A percentile compares a stretch with the other conserved stretches of the same genome.
phyloP scores from a whole-genome alignment of 331 rosid genomes.

The Telfairia occidentalis region DNA sequence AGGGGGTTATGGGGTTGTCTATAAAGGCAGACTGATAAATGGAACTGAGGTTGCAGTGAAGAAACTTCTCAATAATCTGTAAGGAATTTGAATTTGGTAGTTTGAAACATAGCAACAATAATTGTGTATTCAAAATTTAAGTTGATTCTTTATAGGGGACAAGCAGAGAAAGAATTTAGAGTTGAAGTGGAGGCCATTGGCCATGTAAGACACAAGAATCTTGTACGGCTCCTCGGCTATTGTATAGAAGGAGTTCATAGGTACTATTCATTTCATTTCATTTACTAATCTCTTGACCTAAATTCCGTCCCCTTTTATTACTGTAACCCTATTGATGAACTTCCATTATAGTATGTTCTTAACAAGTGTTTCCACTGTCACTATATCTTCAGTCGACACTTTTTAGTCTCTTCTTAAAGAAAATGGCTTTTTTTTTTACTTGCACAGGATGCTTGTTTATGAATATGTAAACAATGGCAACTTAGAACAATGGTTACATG shows the following conservation, averaged over 20 bases:
- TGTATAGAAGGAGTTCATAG: constrained; percentile 61
- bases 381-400: background rate
- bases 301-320: background rate
- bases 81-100: constrained; percentile 26
- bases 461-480: constrained; percentile 96
- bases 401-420: background rate
- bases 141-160: constrained; percentile 53
- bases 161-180: constrained; percentile 94
- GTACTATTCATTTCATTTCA: constrained; percentile 10
- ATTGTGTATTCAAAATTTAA: background rate
- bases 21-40: constrained; percentile 65
- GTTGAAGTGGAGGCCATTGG: constrained; percentile 99
- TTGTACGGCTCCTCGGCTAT: constrained; percentile 86
- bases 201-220: constrained; percentile 90
- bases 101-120: background rate
- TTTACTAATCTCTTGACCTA: background rate
- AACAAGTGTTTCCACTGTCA: background rate
- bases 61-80: constrained; percentile 85
- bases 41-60: constrained; percentile 95
- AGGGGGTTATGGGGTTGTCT: constrained; percentile 97
- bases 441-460: constrained; percentile 76
- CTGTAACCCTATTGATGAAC: background rate
- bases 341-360: background rate
- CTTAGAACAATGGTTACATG: constrained; percentile 95
- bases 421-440: background rate